Percentiles rank a stretch among this genome's conserved stretches.
Evolutionary conservation across 768 basidiomycete genomes (phyloP).

Genomic region (Lactarius evosmus): DNA sequence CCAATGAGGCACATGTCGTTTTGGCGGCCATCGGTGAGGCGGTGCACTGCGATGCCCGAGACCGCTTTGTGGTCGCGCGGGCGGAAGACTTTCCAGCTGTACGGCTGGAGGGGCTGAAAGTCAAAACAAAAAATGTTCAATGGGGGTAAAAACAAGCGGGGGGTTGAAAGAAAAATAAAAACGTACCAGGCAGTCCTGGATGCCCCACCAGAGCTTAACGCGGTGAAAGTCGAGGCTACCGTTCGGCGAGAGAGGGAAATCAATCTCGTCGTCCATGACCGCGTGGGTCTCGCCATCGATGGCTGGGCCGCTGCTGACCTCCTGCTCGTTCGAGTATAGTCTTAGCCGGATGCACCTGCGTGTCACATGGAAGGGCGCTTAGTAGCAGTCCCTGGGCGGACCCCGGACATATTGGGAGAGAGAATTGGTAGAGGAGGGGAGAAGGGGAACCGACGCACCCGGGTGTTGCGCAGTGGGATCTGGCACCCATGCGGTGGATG

Average conservation of each 20-base stretch:
- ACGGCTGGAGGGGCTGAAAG: constrained; percentile 19
- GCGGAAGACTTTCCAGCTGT: constrained; percentile 22
- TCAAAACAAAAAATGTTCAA: no score
- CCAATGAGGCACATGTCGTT: constrained; percentile 8
- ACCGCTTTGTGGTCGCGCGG: constrained; percentile 6
- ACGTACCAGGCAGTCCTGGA: constrained; percentile 18
- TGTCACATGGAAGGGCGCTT: neutral
- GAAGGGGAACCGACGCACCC: constrained; percentile 20
- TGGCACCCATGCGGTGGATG: constrained; percentile 16
- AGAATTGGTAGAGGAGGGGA: neutral
- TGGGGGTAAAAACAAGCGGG: no score
- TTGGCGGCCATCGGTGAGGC: constrained; percentile 17
- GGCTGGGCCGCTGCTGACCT: no score
- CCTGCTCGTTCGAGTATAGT: constrained; percentile 15
- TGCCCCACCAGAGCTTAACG: constrained; percentile 25
- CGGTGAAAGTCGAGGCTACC: constrained; percentile 23
- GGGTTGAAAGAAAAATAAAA: neutral
- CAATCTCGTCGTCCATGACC: constrained; percentile 24
- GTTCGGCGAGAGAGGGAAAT: constrained; percentile 23
- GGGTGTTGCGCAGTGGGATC: constrained; percentile 9
- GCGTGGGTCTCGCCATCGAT: neutral
- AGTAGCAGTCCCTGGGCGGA: neutral
- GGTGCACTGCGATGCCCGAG: constrained; percentile 19
- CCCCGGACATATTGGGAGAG: neutral
- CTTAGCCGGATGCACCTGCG: constrained; percentile 26